Evolutionary conservation across 352 stramenopile species (phyloP).

Genomic region (Albugo laibachii): DNA sequence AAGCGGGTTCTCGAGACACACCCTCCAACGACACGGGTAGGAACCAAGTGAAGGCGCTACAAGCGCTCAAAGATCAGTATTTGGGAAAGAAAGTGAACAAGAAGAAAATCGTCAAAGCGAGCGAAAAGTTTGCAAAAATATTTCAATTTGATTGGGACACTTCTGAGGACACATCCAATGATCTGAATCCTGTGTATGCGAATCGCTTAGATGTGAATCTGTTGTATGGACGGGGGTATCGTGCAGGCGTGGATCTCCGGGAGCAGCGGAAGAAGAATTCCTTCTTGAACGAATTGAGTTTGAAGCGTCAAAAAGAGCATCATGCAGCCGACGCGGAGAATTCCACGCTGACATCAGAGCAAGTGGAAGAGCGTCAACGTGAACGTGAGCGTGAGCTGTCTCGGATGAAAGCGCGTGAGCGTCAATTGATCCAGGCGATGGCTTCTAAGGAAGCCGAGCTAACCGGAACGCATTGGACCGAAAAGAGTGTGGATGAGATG

Average conservation of each 20-base stretch:
- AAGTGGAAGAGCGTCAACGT: constrained; percentile 35
- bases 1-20: neutral
- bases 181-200: constrained; percentile 83
- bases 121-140: constrained; percentile 85
- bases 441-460: constrained; percentile 40
- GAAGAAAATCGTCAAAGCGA: constrained; percentile 83
- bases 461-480: constrained; percentile 81
- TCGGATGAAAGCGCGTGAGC: constrained; percentile 52
- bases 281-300: constrained; percentile 71
- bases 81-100: constrained; percentile 71
- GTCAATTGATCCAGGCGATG: constrained; percentile 37
- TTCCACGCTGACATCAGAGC: constrained; percentile 28
- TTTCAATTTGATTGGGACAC: constrained; percentile 91
- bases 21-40: constrained; percentile 6
- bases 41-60: constrained; percentile 54
- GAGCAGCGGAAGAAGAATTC: constrained; percentile 85
- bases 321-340: constrained; percentile 38
- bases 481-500: constrained; percentile 90
- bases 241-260: constrained; percentile 83
- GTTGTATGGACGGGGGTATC: constrained; percentile 83
- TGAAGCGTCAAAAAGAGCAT: constrained; percentile 74
- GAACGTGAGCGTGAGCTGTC: constrained; percentile 46
- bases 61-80: constrained; percentile 79
- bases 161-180: constrained; percentile 78
- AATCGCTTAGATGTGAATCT: constrained; percentile 80